phyloP scores from a whole-genome alignment of 2,329 filamentous ascomycete species.

The Beauveria bassiana region DNA sequence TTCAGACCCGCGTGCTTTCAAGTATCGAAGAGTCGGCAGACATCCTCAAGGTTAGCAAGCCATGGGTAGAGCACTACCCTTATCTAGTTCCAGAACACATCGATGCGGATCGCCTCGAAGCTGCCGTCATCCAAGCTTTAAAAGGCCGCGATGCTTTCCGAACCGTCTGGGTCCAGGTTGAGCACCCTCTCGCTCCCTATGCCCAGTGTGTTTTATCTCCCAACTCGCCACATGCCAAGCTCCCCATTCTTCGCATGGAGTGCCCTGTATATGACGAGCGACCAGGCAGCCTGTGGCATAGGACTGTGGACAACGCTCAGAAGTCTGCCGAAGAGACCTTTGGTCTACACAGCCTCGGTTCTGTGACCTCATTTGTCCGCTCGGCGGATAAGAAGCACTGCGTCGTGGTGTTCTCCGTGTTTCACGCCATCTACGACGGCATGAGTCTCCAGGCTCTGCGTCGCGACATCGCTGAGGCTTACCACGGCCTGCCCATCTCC shows the following conservation, averaged over 20 bases:
- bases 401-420: constrained; percentile 24
- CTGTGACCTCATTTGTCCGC: constrained; percentile 8
- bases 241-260: constrained; percentile 6
- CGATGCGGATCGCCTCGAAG: constrained; percentile 11
- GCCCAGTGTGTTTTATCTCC: constrained; percentile 12
- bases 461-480: constrained; percentile 7
- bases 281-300: constrained; percentile 3
- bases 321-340: constrained; percentile 10
- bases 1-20: constrained; percentile 8
- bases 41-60: constrained; percentile 8
- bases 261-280: constrained; percentile 2
- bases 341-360: constrained; percentile 8
- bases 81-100: constrained; percentile 12
- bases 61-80: constrained; percentile 12
- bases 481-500: constrained; percentile 8
- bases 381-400: constrained; percentile 8
- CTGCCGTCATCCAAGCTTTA: constrained; percentile 9
- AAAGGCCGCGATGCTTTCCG: constrained; percentile 12
- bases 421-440: constrained; percentile 23
- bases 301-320: constrained; percentile 6
- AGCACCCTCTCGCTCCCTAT: constrained; percentile 12
- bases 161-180: constrained; percentile 12
- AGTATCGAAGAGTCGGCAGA: constrained; percentile 7
- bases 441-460: constrained; percentile 6
- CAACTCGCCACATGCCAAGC: neutral